Evolutionary conservation across 768 basidiomycete species (phyloP).

Genomic region (Termitomyces heimii): DNA sequence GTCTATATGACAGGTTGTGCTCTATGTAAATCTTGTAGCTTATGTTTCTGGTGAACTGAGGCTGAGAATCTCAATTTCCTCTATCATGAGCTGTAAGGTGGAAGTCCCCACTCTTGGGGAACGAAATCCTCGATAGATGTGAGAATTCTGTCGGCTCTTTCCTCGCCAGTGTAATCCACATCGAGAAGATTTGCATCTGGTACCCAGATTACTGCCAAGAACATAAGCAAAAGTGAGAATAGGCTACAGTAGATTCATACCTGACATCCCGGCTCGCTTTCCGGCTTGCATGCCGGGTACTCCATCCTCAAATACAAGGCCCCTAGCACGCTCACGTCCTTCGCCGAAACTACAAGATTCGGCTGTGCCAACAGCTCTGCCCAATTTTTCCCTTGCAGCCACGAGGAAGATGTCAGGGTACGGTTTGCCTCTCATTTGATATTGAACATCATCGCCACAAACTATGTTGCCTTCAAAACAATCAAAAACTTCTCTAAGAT

Average conservation of each 20-base stretch:
- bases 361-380: slow-evolving; percentile 48
- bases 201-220: slow-evolving; percentile 69
- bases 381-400: slow-evolving; percentile 58
- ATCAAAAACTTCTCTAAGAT: slow-evolving; percentile 52
- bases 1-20: not conserved
- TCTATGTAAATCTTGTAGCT: not conserved
- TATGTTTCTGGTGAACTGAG: not conserved
- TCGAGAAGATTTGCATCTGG: slow-evolving; percentile 66
- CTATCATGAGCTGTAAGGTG: slow-evolving; percentile 39
- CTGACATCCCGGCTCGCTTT: slow-evolving; percentile 82
- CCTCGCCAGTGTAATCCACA: slow-evolving; percentile 39
- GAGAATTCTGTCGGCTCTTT: slow-evolving; percentile 55
- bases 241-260: slow-evolving; percentile 33
- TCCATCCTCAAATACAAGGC: slow-evolving; percentile 82
- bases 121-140: slow-evolving; percentile 63
- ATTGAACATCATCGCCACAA: slow-evolving; percentile 62
- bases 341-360: slow-evolving; percentile 29
- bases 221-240: not conserved
- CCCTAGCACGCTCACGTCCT: slow-evolving; percentile 44
- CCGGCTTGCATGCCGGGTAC: slow-evolving; percentile 74
- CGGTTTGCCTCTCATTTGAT: slow-evolving; percentile 66
- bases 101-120: slow-evolving; percentile 83
- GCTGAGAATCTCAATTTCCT: not conserved
- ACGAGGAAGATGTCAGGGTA: slow-evolving; percentile 76
- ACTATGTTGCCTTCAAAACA: slow-evolving; percentile 61